Base-by-base conservation (phyloP, 306 rosid species). In the Begonia peltatifolia region DNA sequence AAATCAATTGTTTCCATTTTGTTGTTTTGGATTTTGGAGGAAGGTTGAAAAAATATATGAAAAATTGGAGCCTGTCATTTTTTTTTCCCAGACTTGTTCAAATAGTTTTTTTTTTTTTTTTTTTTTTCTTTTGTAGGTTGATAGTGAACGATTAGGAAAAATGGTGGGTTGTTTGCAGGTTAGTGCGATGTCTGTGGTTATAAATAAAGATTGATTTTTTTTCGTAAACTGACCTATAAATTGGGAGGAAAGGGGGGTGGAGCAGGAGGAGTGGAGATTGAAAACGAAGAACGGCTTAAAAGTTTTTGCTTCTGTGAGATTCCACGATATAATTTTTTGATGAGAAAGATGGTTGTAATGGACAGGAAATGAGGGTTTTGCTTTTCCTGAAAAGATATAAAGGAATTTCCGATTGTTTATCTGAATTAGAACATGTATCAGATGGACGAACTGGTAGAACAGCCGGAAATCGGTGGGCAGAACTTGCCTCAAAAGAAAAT, bases 401-500 rank as follows among this genome's bases (percentile, higher is more conserved):
- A 30, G 38, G 38, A 30, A 5, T 30, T 30, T 30, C 38, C 8
- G 3, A 30, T 30, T 16, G 46, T 61, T 15, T 30, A 30, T 30
- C 38, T 30, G 38, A 30, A 30, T 30, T 5, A 30, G 38, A 30
- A 3, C 38, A 7, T 70, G 64, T 61, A 41, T 38, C 12, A 58
- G 55, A 82, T 84, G 93, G 83, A 42, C 16, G 57, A 61, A 61
- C 57, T 66, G 11, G 25, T 62, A n/a, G 66, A 30, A 65, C 67
- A 41, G 44, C 63, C 62, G n/a, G 71, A 68, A 53, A 62, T 54
- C 55, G 79, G 60, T 54, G 71, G 68, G 63, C 20, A 62, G 23
- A 76, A 51, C 64, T 49, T 65, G 15, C 74, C 82, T 0, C 64
- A 78, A 75, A 87, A 81, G 50, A 92, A 86, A 65, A 92, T 92